Base-by-base conservation (phyloP, 225 moss, liverwort and hornwort species). In the Straminergon stramineum region DNA sequence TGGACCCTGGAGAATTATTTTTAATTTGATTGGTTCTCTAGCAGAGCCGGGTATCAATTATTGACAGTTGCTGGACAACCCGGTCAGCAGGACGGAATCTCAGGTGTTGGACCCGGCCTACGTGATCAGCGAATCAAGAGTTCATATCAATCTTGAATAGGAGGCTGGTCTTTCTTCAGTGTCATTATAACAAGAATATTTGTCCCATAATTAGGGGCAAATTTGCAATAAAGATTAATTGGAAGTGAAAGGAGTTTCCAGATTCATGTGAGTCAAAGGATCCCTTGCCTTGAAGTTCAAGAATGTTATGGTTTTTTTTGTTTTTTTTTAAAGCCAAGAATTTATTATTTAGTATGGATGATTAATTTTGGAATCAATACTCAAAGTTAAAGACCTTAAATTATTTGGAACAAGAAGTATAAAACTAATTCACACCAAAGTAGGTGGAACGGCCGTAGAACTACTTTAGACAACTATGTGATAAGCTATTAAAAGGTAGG, bases 401-500 rank as follows among this genome's bases (percentile, higher is more conserved):
- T 23, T n/a, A 13, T 69, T 70, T 70, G 4, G 2, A 70, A 8
- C 7, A 69, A 13, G n/a, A 13, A 69, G 7, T 13, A 39, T 22
- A 69, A 69, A 22, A n/a, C 11, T 69, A 20, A n/a, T 4, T 13
- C 22, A n/a, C 6, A 22, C 22, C 2, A n/a, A n/a, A 69, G 7
- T n/a, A 13, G 22, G 4, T n/a, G 1, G n/a, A n/a, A 13, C 1
- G 1, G 2, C 1, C 0, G 0, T n/a, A n/a, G 5, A 68, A n/a
- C 22, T n/a, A 21, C 22, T n/a, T n/a, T n/a, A 37, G 0, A n/a
- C 5, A 6, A 68, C 0, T 37, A 6, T 68, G 22, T 12, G 2
- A 21, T n/a, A 68, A 68, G 2, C 22, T 68, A 11, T 37, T 68
- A 13, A n/a, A n/a, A 69, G 13, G 0, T 39, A n/a, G 7, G 14